These are phyloP conservation scores for Magnaporthiopsis rhizophila DNA, from an alignment of 2,329 filamentous ascomycete species.

Conservation along the genomic window DNA sequence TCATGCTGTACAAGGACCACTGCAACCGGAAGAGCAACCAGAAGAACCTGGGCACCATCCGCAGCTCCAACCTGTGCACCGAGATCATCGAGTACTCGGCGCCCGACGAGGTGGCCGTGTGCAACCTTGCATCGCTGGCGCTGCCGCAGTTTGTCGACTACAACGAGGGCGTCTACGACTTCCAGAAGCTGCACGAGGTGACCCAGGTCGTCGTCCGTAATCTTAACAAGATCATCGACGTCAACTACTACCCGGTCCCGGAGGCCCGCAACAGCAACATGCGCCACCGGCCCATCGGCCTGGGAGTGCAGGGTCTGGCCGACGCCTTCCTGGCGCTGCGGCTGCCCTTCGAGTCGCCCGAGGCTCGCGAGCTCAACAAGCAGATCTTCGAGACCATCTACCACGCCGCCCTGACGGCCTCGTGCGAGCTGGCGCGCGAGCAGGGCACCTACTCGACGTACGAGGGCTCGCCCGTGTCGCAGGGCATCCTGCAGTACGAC, in stretches of 20 bases:
- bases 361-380: slow-evolving; percentile 89
- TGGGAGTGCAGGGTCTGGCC: slow-evolving; percentile 95
- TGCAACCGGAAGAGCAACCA: slow-evolving; percentile 99
- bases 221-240: slow-evolving; percentile 95
- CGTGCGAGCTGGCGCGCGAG: slow-evolving; percentile 75
- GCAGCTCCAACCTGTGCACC: slow-evolving; percentile 97
- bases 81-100: slow-evolving; percentile 98
- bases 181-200: slow-evolving; percentile 93
- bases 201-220: slow-evolving; percentile 88
- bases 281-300: slow-evolving; percentile 89
- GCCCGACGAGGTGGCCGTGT: slow-evolving; percentile 96
- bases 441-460: slow-evolving; percentile 84
- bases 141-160: slow-evolving; percentile 89
- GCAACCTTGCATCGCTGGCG: slow-evolving; percentile 92
- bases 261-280: slow-evolving; percentile 96
- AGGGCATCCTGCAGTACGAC: slow-evolving; percentile 95
- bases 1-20: slow-evolving; percentile 99
- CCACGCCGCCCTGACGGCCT: slow-evolving; percentile 86
- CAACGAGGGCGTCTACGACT: slow-evolving; percentile 78
- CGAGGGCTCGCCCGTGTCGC: slow-evolving; percentile 84
- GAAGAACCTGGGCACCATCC: slow-evolving; percentile 98
- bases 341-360: slow-evolving; percentile 92
- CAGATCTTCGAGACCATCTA: slow-evolving; percentile 99
- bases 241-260: slow-evolving; percentile 96
- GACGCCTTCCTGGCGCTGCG: slow-evolving; percentile 97